Evolutionary conservation across 441 rosid species (phyloP), one percentile per base, ranked within the genome.

Genomic region (Gossypium trilobum): DNA sequence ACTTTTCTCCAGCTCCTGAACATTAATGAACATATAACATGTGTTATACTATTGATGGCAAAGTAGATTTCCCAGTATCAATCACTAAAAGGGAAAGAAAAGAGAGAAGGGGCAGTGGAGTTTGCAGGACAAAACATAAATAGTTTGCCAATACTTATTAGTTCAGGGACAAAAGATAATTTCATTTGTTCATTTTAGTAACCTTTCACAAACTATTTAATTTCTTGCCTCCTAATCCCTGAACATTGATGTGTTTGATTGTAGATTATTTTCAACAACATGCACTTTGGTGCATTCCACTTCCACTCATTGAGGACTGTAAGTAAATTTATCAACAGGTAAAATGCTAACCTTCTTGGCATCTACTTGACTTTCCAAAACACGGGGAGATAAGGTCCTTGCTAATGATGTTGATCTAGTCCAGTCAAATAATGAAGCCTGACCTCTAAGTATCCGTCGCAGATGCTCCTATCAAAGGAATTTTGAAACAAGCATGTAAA

Each of bases 391-490:
- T 65, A 95, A 80, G 72, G 92, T 92, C 84, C 97, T 90, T 72
- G 99, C 97, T 77, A 95, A 78, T 14, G 97, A 95, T 64, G 90
- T 86, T 82, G 99, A 95, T 78, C 97, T 87, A 52, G 99, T 83
- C 99, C 97, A 95, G 76, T 95, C 97, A 73, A 95, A 95, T 20
- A 95, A 86, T 52, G 96, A 92, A 42, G 99, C 85, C 79, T 95
- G 97, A 74, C 99, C 99, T 85, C 97, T 91, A 73, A 95, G 93
- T 82, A 95, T 86, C 84, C 97, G 87, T 79, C 97, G 87, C 75
- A 94, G 77, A 75, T 94, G 97, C 75, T 92, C 97, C 97, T 94
- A 83, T 36, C 22, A 23, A 62, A 50, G 71, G 8, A 31, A 62
- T 63, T 73, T 73, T 31, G 17, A 62, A 48, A 23, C 25, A 44